Evolutionary conservation across 805 yeast species (phyloP).

Genomic region (Ogataea trehaloabstinens): DNA sequence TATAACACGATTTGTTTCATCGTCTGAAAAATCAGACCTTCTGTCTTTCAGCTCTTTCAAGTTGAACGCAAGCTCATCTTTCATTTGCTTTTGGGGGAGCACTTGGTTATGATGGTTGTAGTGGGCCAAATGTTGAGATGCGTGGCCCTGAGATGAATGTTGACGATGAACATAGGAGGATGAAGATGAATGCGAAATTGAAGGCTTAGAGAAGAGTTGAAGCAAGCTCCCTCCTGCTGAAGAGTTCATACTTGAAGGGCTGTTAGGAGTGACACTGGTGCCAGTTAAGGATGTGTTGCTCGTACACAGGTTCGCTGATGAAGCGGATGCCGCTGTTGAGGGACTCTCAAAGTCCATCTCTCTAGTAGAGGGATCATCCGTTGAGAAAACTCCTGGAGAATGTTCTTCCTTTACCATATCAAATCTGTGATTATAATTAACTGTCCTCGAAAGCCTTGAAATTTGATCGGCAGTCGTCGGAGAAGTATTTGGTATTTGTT

Average conservation of each 20-base stretch:
- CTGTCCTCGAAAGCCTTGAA: no score
- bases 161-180: constrained; percentile 23
- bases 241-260: background rate
- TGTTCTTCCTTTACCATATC: background rate
- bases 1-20: no score
- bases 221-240: background rate
- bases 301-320: no score
- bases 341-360: background rate
- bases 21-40: no score
- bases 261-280: background rate
- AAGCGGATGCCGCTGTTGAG: no score
- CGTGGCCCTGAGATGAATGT: constrained; percentile 23
- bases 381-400: background rate
- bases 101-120: constrained; percentile 14
- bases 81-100: constrained; percentile 9
- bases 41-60: background rate
- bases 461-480: no score
- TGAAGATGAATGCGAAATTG: constrained; percentile 1
- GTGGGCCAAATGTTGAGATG: constrained; percentile 19
- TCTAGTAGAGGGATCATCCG: background rate
- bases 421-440: no score
- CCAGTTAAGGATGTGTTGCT: background rate
- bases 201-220: background rate
- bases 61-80: constrained; percentile 2
- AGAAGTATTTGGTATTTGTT: no score